Evolutionary conservation across 2,329 filamentous ascomycete genomes (phyloP), one percentile per base, ranked within the genome.

Genomic region (Claviceps sp.): DNA sequence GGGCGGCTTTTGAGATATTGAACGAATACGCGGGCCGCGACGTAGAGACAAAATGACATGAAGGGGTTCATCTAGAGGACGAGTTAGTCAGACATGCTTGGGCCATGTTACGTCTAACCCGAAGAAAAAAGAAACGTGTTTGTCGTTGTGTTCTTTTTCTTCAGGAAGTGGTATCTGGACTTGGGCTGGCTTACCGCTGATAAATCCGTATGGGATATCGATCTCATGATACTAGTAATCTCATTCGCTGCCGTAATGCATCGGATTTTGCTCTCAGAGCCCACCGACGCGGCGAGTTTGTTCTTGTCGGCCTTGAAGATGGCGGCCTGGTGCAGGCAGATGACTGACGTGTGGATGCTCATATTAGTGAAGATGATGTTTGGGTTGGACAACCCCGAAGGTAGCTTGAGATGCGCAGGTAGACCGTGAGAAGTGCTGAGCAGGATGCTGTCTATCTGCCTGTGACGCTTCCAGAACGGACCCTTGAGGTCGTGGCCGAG

Each of bases 291-390:
- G 0, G 88, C 83, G 55, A 96, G 72, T 50, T 82, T 80, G 66
- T 95, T 85, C 69, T 89, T 93, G 61, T 97, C 91, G 0, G 90
- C 89, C 65, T 96, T 97, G 76, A 91, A 96, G 19, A 98, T 97
- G 26, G 93, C 93, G 2, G 91, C 93, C 70, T 98, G 93, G 62
- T 98, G 93, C n/a, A 98, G 73, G 65, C 91, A 97, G 51, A 98
- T 97, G 1, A 89, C 89, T 1, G 90, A 95, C 0, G 93, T 95
- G 65, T 97, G 90, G 37, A 98, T 89, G 63, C 87, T 89, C 89
- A 98, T 95, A 61, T 97, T 97, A 53, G 87, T 82, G 65, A 96
- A 97, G 4, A 97, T 82, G 51, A 91, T 82, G 57, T 96, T 97
- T 3, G 89, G 78, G 61, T 90, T 85, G 16, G 75, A 71, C 38